Conservation (phyloP, 2,329 filamentous ascomycete genomes). For the Eurotiales sp. region DNA sequence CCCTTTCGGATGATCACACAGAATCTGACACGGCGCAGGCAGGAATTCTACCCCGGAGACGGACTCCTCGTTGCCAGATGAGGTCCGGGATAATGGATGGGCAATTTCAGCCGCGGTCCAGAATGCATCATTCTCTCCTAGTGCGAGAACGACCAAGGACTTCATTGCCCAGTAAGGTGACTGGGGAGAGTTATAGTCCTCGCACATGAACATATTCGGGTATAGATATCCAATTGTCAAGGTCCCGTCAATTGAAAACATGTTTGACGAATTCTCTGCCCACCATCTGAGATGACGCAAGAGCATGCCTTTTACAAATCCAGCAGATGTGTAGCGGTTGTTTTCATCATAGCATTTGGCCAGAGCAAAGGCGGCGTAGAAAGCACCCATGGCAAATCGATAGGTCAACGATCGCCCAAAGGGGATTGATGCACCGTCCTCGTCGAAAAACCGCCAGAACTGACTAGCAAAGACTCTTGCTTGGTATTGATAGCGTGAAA, state of each 20-base stretch:
- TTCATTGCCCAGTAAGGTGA: slow-evolving; percentile 16
- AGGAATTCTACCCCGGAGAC: slow-evolving; percentile 16
- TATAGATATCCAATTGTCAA: slow-evolving; percentile 10
- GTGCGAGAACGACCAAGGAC: slow-evolving; percentile 1
- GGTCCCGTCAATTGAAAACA: slow-evolving; percentile 7
- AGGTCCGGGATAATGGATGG: not conserved
- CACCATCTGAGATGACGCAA: slow-evolving; percentile 18
- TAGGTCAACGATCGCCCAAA: slow-evolving; percentile 16
- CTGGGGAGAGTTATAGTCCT: slow-evolving; percentile 19
- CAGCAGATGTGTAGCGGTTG: slow-evolving; percentile 13
- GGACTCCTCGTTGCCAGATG: not conserved
- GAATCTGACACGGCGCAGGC: slow-evolving; percentile 2
- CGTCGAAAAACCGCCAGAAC: slow-evolving; percentile 18
- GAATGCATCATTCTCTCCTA: slow-evolving; percentile 6
- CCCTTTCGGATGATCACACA: not conserved
- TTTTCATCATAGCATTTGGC: slow-evolving; percentile 7
- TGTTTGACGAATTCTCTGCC: slow-evolving; percentile 9
- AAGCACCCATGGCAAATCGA: slow-evolving; percentile 17
- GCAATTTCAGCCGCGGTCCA: slow-evolving; percentile 12
- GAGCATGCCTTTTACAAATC: slow-evolving; percentile 10
- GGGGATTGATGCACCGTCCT: slow-evolving; percentile 9
- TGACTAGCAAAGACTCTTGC: slow-evolving; percentile 17
- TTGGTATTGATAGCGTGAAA: slow-evolving; percentile 10
- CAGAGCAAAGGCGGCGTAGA: slow-evolving; percentile 17
- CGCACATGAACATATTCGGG: slow-evolving; percentile 5